Conservation (phyloP, 345 rosid species). For the Laguncularia racemosa region DNA sequence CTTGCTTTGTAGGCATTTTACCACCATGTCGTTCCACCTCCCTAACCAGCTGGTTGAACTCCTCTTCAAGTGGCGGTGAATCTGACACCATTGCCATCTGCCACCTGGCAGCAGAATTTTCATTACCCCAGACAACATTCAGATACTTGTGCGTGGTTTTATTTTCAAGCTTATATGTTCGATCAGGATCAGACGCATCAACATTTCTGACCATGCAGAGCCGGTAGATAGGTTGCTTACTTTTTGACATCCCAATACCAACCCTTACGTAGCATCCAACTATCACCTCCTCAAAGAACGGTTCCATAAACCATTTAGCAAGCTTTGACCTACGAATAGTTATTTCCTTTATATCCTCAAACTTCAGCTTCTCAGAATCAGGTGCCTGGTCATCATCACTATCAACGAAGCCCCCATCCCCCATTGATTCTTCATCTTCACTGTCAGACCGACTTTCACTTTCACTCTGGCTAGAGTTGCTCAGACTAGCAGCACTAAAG, state of each 20-base stretch:
- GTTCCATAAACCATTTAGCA: constrained; percentile 97
- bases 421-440: constrained; percentile 82
- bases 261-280: constrained; percentile 95
- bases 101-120: constrained; percentile 95
- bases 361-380: constrained; percentile 52
- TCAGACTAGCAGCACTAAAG: constrained; percentile 48
- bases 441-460: constrained; percentile 79
- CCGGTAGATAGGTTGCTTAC: constrained; percentile 64
- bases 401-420: constrained; percentile 77
- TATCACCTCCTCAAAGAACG: constrained; percentile 94
- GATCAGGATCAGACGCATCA: constrained; percentile 81
- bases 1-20: constrained; percentile 77
- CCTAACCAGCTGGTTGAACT: constrained; percentile 77
- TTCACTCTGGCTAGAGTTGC: constrained; percentile 87
- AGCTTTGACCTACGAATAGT: constrained; percentile 89
- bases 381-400: constrained; percentile 82
- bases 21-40: constrained; percentile 87
- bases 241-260: constrained; percentile 81
- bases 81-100: constrained; percentile 99
- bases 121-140: constrained; percentile 86
- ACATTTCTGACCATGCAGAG: constrained; percentile 88
- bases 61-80: constrained; percentile 80
- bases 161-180: constrained; percentile 75
- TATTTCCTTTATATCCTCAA: constrained; percentile 77
- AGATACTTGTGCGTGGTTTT: constrained; percentile 79